phyloP scores from a whole-genome alignment of 345 rosid genomes.

The Salix suchowensis region DNA sequence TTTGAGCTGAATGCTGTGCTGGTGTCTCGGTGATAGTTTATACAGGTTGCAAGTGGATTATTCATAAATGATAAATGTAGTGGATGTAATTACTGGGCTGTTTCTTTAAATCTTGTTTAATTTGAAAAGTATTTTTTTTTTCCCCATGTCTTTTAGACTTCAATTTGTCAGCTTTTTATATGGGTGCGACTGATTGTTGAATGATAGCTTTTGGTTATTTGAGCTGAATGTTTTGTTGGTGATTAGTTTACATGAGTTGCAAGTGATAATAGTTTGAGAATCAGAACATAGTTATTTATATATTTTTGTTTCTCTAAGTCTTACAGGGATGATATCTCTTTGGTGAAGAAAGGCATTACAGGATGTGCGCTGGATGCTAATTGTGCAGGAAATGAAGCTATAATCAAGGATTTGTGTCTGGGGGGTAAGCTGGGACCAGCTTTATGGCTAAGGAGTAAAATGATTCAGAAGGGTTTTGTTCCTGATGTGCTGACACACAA shows the following conservation, averaged over 20 bases:
- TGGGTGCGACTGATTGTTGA: too few species aligned
- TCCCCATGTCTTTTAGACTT: too few species aligned
- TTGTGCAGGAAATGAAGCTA: slow-evolving; percentile 23
- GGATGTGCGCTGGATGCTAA: slow-evolving; percentile 19
- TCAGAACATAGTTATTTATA: neutral
- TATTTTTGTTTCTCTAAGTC: slow-evolving; percentile 10
- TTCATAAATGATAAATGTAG: too few species aligned
- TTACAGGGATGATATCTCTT: slow-evolving; percentile 52
- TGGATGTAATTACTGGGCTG: too few species aligned
- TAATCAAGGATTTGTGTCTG: slow-evolving; percentile 50
- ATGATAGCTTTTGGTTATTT: too few species aligned
- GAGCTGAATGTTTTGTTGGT: too few species aligned
- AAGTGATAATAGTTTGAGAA: neutral
- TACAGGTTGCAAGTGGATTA: too few species aligned
- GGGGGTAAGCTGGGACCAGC: slow-evolving; percentile 68
- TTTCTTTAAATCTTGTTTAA: too few species aligned
- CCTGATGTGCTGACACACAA: slow-evolving; percentile 66
- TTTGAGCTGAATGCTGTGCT: too few species aligned
- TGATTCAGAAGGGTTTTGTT: slow-evolving; percentile 45
- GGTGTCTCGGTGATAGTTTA: too few species aligned
- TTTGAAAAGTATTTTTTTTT: too few species aligned
- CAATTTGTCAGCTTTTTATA: too few species aligned
- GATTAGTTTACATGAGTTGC: neutral
- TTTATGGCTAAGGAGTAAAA: slow-evolving; percentile 47
- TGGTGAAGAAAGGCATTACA: slow-evolving; percentile 17